phyloP scores from a whole-genome alignment of 106 monocot species.

The Chionographis japonica region DNA sequence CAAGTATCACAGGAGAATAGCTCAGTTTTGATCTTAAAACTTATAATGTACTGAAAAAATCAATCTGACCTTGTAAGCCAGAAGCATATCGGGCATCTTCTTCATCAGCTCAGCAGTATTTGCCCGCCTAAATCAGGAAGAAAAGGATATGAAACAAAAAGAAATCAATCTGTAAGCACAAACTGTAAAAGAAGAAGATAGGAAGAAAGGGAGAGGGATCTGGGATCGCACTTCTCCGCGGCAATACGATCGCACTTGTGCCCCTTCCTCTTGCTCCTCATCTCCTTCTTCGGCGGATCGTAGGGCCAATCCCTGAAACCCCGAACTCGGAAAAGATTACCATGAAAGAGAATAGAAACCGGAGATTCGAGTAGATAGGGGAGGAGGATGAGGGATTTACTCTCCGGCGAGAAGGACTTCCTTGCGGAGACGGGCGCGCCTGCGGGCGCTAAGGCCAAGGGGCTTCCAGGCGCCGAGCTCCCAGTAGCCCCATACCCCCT shows the following conservation, averaged over 20 bases:
- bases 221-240: constrained; percentile 70
- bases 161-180: neutral
- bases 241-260: constrained; percentile 91
- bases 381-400: constrained; percentile 18
- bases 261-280: constrained; percentile 87
- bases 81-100: constrained; percentile 97
- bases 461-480: constrained; percentile 96
- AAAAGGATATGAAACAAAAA: too few relatives aligned
- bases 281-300: constrained; percentile 81
- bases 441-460: constrained; percentile 66
- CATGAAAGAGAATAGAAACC: neutral
- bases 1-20: too few relatives aligned
- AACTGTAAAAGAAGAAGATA: neutral
- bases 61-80: constrained; percentile 79
- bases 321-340: neutral
- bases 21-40: too few relatives aligned
- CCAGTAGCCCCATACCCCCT: constrained; percentile 98
- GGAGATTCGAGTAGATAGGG: neutral
- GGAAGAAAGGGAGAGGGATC: neutral
- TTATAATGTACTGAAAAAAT: too few relatives aligned
- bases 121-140: constrained; percentile 45
- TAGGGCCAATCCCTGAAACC: constrained; percentile 78
- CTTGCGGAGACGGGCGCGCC: constrained; percentile 79
- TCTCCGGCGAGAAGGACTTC: constrained; percentile 87
- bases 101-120: constrained; percentile 96